phyloP scores from a whole-genome alignment of 2,329 filamentous ascomycete species.

The Aspergillus tamarii region DNA sequence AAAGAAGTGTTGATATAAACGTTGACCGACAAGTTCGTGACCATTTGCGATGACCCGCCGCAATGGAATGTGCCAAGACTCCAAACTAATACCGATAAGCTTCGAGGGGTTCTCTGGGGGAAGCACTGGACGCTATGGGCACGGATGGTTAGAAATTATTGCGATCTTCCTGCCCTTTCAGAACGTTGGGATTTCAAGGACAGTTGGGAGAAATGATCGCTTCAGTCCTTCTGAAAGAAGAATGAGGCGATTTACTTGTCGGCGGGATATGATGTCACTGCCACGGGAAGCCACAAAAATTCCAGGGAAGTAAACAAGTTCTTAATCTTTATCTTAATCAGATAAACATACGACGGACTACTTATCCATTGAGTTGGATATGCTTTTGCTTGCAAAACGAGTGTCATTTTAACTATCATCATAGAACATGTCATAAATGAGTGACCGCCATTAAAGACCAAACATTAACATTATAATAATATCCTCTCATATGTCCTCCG shows the following conservation, averaged over 20 bases:
- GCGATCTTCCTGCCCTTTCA: neutral
- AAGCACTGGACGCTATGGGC: neutral
- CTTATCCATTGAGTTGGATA: neutral
- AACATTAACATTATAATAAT: constrained; percentile 12
- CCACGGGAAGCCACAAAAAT: neutral
- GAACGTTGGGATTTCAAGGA: neutral
- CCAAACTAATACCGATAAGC: neutral
- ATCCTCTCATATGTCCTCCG: constrained; percentile 1
- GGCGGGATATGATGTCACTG: constrained; percentile 3
- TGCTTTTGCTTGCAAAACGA: neutral
- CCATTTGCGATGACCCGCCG: constrained; percentile 4
- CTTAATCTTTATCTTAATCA: neutral
- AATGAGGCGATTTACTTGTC: neutral
- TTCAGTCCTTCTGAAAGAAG: too few relatives aligned
- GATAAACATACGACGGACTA: neutral
- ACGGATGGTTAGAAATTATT: neutral
- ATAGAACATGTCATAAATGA: constrained; percentile 8
- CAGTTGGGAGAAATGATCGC: neutral
- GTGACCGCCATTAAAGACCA: constrained; percentile 9
- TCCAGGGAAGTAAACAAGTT: neutral
- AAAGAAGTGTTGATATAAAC: neutral
- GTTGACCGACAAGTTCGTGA: neutral
- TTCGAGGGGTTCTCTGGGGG: neutral
- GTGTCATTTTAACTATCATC: neutral
- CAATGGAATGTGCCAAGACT: constrained; percentile 4